Percentiles rank a stretch among this genome's conserved stretches.
phyloP scores from a whole-genome alignment of 805 yeast genomes.

The Wickerhamomyces kurtzmanii region DNA sequence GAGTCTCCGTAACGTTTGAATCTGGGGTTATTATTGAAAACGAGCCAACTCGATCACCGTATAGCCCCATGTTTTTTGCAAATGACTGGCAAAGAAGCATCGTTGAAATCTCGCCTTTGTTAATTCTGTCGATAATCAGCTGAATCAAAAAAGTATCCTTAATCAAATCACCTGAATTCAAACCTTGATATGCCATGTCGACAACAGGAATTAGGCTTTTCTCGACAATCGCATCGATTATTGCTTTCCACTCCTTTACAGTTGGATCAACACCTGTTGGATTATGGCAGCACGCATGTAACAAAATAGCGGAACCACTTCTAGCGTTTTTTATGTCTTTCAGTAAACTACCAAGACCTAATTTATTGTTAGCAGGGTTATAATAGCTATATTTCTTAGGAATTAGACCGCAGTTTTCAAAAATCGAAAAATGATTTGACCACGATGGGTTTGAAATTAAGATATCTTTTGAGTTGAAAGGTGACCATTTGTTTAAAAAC shows the following conservation, averaged over 20 bases:
- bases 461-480: constrained; percentile 27
- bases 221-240: constrained; percentile 50
- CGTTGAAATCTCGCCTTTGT: constrained; percentile 35
- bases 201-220: constrained; percentile 68
- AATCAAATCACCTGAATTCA: constrained; percentile 76
- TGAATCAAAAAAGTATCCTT: constrained; percentile 56
- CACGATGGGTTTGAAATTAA: constrained; percentile 85
- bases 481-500: constrained; percentile 55
- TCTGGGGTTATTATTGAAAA: constrained; percentile 53
- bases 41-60: constrained; percentile 93
- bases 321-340: constrained; percentile 45
- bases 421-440: constrained; percentile 86
- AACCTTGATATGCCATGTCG: constrained; percentile 95
- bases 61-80: constrained; percentile 91
- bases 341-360: constrained; percentile 59
- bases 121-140: constrained; percentile 28
- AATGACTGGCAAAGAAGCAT: constrained; percentile 77
- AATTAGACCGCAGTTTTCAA: constrained; percentile 60
- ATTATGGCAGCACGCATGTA: constrained; percentile 95
- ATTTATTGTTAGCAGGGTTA: constrained; percentile 46
- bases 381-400: constrained; percentile 64
- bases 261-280: constrained; percentile 95
- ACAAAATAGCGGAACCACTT: constrained; percentile 54
- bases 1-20: constrained; percentile 35
- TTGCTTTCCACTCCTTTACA: constrained; percentile 67